Evolutionary conservation across 148 eudicot species (phyloP), one percentile per base, ranked within the genome.

Genomic region (Cornus florida): DNA sequence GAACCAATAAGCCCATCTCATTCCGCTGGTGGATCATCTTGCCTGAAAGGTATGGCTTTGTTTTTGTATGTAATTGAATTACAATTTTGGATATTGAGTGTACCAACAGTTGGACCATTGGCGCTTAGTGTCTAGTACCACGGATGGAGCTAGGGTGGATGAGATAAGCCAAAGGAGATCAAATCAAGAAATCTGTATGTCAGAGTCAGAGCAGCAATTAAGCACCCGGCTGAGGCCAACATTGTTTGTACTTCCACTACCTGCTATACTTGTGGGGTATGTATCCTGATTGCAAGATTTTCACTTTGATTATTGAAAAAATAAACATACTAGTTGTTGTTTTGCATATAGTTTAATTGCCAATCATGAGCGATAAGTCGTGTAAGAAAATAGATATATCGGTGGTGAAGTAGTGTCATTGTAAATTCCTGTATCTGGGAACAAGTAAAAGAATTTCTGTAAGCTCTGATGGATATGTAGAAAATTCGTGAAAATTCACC

Each of bases 221-320:
- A 87, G 88, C 67, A 86, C 80, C 56, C 82, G 91, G 82, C 82
- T 83, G 69, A 87, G 94, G 85, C 94, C 97, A 53, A 82, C 92
- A 65, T 74, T 94, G 76, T 86, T 79, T 85, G 92, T 89, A 38
- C 79, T 91, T 79, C 98, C 99, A 62, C 81, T 84, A 67, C 94
- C 99, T 80, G 88, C 97, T 79, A 80, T 96, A 79, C 97, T 96
- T 80, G 96, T 96, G 60, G 99, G 99, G 99, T 96, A 91, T 84
- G 90, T 60, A 9, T 69, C 39, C 62, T 77, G n/a, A 43, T 19
- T 65, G 38, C 38, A 60, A 46, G 48, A 19, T 62, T 12, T 62
- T 62, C 66, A 62, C 66, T 62, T n/a, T 74, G 22, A 32, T 39
- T 41, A 38, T 56, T 67, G 38, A n/a, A n/a, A 62, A 66, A 22